Conservation (phyloP, 2,329 filamentous ascomycete genomes). For the Aspergillus fumigatiaffinis region DNA sequence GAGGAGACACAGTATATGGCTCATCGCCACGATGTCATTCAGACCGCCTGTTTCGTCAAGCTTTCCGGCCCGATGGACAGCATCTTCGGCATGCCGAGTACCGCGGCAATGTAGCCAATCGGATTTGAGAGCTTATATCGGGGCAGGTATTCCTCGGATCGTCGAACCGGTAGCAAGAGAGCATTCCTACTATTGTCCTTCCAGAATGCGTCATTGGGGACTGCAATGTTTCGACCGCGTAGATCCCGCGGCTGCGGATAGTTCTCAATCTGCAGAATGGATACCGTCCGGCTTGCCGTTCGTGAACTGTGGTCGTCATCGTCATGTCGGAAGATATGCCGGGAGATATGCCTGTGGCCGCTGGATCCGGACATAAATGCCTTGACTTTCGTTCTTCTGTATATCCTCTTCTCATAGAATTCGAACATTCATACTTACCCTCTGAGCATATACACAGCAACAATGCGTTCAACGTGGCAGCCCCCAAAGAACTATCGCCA, state of each 20-base stretch:
- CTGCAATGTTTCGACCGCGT: too few relatives aligned
- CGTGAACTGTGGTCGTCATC: not conserved
- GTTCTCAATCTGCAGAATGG: not conserved
- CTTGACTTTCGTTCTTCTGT: not conserved
- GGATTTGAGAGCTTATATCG: not conserved
- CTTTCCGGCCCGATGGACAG: not conserved
- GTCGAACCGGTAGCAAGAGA: not conserved
- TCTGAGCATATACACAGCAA: not conserved
- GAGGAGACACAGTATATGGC: not conserved
- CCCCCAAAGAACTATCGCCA: constrained; percentile 26
- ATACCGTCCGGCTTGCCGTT: not conserved
- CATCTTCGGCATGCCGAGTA: not conserved
- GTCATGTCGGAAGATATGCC: not conserved
- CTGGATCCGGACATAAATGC: not conserved
- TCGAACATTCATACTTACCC: too few relatives aligned
- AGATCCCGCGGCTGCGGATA: not conserved
- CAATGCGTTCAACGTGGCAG: constrained; percentile 20
- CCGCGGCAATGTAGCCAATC: not conserved
- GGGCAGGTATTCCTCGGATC: too few relatives aligned
- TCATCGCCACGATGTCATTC: not conserved
- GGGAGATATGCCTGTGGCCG: not conserved
- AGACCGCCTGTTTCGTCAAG: not conserved
- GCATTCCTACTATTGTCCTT: not conserved
- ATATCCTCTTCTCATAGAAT: too few relatives aligned
- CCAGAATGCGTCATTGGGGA: not conserved